Conservation (phyloP, 1,139 yeast genomes). For the Chernovozyma aurita region DNA sequence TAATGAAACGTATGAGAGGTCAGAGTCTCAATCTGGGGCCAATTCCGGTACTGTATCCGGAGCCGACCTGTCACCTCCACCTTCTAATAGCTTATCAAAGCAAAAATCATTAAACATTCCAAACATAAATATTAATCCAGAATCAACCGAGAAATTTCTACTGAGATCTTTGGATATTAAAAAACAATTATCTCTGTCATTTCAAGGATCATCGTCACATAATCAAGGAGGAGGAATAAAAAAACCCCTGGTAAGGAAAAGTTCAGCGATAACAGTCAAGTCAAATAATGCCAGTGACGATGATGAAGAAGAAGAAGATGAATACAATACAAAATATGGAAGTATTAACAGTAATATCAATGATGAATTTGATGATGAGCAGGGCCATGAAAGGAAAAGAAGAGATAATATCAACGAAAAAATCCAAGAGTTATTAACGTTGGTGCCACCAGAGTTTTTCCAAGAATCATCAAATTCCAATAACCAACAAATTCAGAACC, state of each 20-base stretch:
- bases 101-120: conserved; percentile 22
- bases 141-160: conserved; percentile 25
- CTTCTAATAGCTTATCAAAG: conserved; percentile 12
- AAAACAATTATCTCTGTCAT: conserved; percentile 40
- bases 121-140: conserved; percentile 25
- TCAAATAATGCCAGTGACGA: conserved; percentile 28
- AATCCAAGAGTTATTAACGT: conserved; percentile 71
- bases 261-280: conserved; percentile 27
- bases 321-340: conserved; percentile 25
- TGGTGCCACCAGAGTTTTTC: conserved; percentile 65
- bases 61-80: conserved; percentile 15
- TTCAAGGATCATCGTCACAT: conserved; percentile 19
- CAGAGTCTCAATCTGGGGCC: conserved; percentile 12
- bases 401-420: conserved; percentile 87
- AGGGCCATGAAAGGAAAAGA: conserved; percentile 58
- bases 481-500: conserved; percentile 6
- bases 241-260: conserved; percentile 39
- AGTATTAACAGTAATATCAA: neutral
- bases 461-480: conserved; percentile 14
- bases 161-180: conserved; percentile 35
- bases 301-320: conserved; percentile 29
- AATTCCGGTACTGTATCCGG: conserved; percentile 18
- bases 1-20: conserved; percentile 18
- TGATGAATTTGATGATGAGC: conserved; percentile 30
- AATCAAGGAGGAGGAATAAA: conserved; percentile 30